Conservation (phyloP, 306 rosid genomes). For the Astragalus membranaceus region DNA sequence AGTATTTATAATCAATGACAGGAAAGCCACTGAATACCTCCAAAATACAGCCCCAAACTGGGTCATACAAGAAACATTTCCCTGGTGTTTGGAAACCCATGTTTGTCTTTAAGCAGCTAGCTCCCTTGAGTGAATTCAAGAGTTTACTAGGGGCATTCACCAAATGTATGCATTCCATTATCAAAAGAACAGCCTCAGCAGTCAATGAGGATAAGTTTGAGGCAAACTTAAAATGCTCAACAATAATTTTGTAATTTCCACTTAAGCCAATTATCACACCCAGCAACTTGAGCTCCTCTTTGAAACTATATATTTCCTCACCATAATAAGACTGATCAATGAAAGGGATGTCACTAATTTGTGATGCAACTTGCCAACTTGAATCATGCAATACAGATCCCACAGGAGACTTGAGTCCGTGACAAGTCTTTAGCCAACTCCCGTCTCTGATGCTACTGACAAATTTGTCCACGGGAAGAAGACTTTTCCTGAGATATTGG, state of each 20-base stretch:
- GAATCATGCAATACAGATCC: slow-evolving; percentile 47
- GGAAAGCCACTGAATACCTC: slow-evolving; percentile 47
- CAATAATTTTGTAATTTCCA: slow-evolving; percentile 27
- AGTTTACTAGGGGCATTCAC: not conserved
- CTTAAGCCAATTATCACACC: slow-evolving; percentile 44
- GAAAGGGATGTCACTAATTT: slow-evolving; percentile 61
- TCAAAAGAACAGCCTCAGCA: slow-evolving; percentile 38
- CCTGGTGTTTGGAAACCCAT: slow-evolving; percentile 44
- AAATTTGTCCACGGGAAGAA: slow-evolving; percentile 25
- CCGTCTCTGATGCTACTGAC: slow-evolving; percentile 31
- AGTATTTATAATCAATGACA: slow-evolving; percentile 40
- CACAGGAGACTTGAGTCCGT: slow-evolving; percentile 50
- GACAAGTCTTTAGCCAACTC: slow-evolving; percentile 49
- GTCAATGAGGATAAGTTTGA: slow-evolving; percentile 24
- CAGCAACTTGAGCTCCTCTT: slow-evolving; percentile 49
- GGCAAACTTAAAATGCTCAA: slow-evolving; percentile 41
- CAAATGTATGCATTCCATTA: slow-evolving; percentile 15
- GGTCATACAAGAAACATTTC: slow-evolving; percentile 43
- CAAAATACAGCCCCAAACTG: slow-evolving; percentile 58
- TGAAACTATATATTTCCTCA: slow-evolving; percentile 30
- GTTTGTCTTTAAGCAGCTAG: slow-evolving; percentile 50
- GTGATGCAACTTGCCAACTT: slow-evolving; percentile 48
- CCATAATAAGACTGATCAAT: slow-evolving; percentile 45
- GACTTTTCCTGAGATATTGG: slow-evolving; percentile 28
- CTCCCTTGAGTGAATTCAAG: slow-evolving; percentile 11